Evolutionary conservation across 371 early-diverging fungal genomes (phyloP), one percentile per base, ranked within the genome.

Genomic region (Mortierella sp.): DNA sequence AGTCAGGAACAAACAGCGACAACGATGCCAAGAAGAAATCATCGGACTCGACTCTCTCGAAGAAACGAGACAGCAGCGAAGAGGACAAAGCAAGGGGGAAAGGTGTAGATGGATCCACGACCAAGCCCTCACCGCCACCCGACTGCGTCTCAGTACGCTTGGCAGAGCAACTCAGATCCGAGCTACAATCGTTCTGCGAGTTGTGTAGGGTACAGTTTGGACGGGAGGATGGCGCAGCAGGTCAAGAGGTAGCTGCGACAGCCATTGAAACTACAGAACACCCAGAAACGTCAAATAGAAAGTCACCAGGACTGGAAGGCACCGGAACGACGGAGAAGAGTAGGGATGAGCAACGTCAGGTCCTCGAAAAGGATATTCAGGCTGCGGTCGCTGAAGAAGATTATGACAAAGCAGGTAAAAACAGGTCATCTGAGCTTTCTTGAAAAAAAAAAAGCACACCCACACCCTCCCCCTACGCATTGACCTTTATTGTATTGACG

Each of bases 351-450:
- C 53, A 56, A 43, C 55, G 50, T 12, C 47, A 60, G 12, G 26
- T 3, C 14, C 25, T 79, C 16, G 79, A 79, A 21, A 62, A 64
- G 15, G 69, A 72, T 21, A 79, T 79, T 50, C 66, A 79, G 11
- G 73, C 79, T 58, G 79, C 79, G 14, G 70, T 79, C 14, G 79
- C 61, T 0, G 66, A 72, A 46, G 79, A 79, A 16, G 73, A 73
- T 47, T 79, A 79, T 48, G 70, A 72, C 9, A 45, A 57, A 1
- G 79, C 79, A 62, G 79, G 79, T 79, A 46, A 53, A 66, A 25
- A 4, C 18, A n/a, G 21, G 45, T 43, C 4, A 11, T 18, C 23
- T 45, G 30, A 46, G 1, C 0, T 48, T 7, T 19, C 4, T n/a
- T 19, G 30, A 23, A 37, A 21, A 23, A 0, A 43, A 2, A 37